Base-by-base conservation (phyloP, 768 basidiomycete species). In the Amanita polypyramis region DNA sequence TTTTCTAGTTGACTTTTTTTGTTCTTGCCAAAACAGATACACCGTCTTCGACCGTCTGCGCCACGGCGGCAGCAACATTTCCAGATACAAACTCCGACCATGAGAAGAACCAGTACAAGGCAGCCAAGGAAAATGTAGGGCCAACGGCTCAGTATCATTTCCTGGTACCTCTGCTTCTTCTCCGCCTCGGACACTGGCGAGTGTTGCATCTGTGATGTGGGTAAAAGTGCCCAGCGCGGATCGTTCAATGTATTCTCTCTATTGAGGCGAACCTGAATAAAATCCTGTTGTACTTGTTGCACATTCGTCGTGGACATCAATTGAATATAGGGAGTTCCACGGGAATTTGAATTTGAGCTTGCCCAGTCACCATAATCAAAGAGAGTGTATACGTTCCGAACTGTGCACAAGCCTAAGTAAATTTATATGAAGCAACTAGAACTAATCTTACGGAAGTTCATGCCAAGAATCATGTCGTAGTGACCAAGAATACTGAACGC, bases 401-500 rank as follows among this genome's bases (percentile, higher is more conserved):
- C 87, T 89, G 52, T 21, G 29, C 17, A 42, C 21, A 20, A 47
- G 54, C 9, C 14, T 37, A 29, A 41, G 36, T 21, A 25, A 21
- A 34, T 29, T 45, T 10, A 19, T n/a, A 8, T 33, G 27, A 14
- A 14, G 2, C 15, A 25, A 43, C 7, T 23, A 29, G 32, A 36
- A 32, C 6, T 33, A 37, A 3, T 63, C 83, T 55, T 63, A 88
- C 85, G 49, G 67, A 89, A 86, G 46, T 74, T 74, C 84, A 87
- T 86, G 53, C 86, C 86, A 42, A 88, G 72, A 55, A 89, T 85
- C 71, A 88, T 80, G 55, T 90, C 86, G 53, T 85, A 90, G 58
- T 82, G 73, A 53, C 85, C 82, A 21, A 85, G 73, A 35, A 86
- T 53, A 66, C 82, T 81, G 65, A 88, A 86, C 4, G 85, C 84